phyloP scores from a whole-genome alignment of 306 rosid species.

The Vachellia collinsii region DNA sequence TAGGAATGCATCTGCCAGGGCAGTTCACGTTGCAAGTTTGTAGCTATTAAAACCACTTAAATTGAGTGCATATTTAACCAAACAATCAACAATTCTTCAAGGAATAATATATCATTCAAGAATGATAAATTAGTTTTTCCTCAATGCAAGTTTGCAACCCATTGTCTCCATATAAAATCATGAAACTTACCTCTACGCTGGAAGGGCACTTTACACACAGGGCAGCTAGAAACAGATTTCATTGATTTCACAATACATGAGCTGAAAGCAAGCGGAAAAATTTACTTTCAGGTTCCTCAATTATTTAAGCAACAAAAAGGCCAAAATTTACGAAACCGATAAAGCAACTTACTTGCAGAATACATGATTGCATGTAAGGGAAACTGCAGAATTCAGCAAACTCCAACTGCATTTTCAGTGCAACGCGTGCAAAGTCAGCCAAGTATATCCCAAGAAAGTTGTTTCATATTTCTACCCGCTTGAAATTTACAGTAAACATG shows the following conservation, averaged over 20 bases:
- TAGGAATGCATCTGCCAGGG: neutral
- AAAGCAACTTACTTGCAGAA: slow-evolving; percentile 74
- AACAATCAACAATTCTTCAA: neutral
- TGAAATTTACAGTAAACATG: neutral
- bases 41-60: neutral
- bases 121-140: neutral
- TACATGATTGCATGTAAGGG: slow-evolving; percentile 84
- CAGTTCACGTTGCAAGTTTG: neutral
- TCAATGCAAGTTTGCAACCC: neutral
- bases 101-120: neutral
- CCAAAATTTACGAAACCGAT: neutral
- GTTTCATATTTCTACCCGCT: neutral
- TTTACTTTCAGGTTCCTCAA: neutral
- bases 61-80: slow-evolving; percentile 2
- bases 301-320: neutral
- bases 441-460: neutral
- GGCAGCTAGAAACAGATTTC: slow-evolving; percentile 77
- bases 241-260: slow-evolving; percentile 70
- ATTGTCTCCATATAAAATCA: neutral
- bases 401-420: slow-evolving; percentile 56
- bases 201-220: slow-evolving; percentile 86
- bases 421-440: slow-evolving; percentile 10
- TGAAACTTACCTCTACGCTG: slow-evolving; percentile 67
- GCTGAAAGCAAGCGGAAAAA: slow-evolving; percentile 47
- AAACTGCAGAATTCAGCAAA: slow-evolving; percentile 59